Evolutionary conservation across 495 filamentous ascomycete genomes (phyloP).

Genomic region (Lasiosphaeriaceae sp.): DNA sequence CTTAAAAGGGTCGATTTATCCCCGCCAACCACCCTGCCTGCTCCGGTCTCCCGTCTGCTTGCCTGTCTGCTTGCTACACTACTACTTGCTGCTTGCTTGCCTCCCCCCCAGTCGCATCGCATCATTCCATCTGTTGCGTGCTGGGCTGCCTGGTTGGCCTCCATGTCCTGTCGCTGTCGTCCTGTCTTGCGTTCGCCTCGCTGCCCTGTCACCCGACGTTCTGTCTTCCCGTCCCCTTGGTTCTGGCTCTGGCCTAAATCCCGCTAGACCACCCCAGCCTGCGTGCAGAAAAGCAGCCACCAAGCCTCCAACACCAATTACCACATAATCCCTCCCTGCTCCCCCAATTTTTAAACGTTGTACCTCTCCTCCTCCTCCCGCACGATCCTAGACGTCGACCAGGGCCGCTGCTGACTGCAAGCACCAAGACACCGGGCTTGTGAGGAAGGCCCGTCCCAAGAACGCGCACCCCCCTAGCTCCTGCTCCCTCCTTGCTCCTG

Average conservation of each 20-base stretch:
- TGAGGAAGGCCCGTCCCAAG: slow-evolving; percentile 8
- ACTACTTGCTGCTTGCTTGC: background rate
- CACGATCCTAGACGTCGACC: slow-evolving; percentile 23
- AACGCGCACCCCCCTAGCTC: slow-evolving; percentile 11
- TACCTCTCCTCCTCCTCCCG: slow-evolving; percentile 24
- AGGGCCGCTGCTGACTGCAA: slow-evolving; percentile 20
- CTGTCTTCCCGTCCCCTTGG: slow-evolving; percentile 22
- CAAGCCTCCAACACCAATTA: slow-evolving; percentile 23
- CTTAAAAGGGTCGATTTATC: slow-evolving; percentile 20
- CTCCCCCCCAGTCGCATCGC: slow-evolving; percentile 6
- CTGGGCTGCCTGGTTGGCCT: slow-evolving; percentile 14
- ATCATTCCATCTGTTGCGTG: background rate
- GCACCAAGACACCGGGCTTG: slow-evolving; percentile 22
- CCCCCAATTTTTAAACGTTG: slow-evolving; percentile 25
- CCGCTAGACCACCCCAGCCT: slow-evolving; percentile 24
- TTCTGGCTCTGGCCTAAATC: slow-evolving; percentile 25
- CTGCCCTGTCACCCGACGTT: slow-evolving; percentile 18
- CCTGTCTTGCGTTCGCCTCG: slow-evolving; percentile 21
- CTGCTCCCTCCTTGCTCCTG: slow-evolving; percentile 8
- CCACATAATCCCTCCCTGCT: slow-evolving; percentile 23
- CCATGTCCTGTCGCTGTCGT: slow-evolving; percentile 18
- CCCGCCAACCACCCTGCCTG: slow-evolving; percentile 12
- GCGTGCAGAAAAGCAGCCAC: slow-evolving; percentile 28
- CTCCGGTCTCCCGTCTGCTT: background rate
- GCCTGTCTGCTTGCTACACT: background rate